Percentiles rank a stretch among this genome's conserved stretches.
These are phyloP conservation scores for Lentinula sp. DNA, from an alignment of 768 basidiomycete genomes.

Conservation along the genomic window DNA sequence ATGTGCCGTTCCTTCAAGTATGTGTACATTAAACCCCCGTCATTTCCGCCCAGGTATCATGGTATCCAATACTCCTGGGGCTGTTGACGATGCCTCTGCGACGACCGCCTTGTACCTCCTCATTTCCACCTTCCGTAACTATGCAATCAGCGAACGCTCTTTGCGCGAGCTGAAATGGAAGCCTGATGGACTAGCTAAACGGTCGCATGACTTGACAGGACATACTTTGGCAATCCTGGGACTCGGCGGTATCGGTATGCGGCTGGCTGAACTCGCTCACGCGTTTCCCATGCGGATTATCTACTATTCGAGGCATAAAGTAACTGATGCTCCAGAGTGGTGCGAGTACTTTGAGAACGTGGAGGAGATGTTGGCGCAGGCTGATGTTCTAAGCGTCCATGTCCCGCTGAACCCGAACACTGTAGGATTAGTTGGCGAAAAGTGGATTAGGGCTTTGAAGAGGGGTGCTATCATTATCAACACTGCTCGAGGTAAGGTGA, in stretches of 20 bases:
- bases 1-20: neutral
- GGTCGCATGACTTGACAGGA: slow-evolving; percentile 58
- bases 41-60: slow-evolving; percentile 45
- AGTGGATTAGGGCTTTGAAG: slow-evolving; percentile 72
- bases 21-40: slow-evolving; percentile 1
- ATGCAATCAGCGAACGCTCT: slow-evolving; percentile 55
- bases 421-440: slow-evolving; percentile 65
- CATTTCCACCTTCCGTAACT: slow-evolving; percentile 73
- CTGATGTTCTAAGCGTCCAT: slow-evolving; percentile 85
- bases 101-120: slow-evolving; percentile 83
- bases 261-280: slow-evolving; percentile 62
- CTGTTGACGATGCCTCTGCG: slow-evolving; percentile 88
- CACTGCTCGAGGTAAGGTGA: slow-evolving; percentile 86
- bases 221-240: slow-evolving; percentile 71
- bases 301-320: slow-evolving; percentile 66
- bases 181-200: slow-evolving; percentile 34
- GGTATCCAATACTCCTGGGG: slow-evolving; percentile 85
- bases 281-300: slow-evolving; percentile 88
- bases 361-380: slow-evolving; percentile 57
- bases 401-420: slow-evolving; percentile 77
- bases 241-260: slow-evolving; percentile 71
- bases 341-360: slow-evolving; percentile 65
- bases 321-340: slow-evolving; percentile 57
- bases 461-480: slow-evolving; percentile 76
- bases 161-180: slow-evolving; percentile 61